A percentile compares a stretch with the other conserved stretches of the same genome.
phyloP scores from a whole-genome alignment of 305 asterid species.

The Solanum hybrid region DNA sequence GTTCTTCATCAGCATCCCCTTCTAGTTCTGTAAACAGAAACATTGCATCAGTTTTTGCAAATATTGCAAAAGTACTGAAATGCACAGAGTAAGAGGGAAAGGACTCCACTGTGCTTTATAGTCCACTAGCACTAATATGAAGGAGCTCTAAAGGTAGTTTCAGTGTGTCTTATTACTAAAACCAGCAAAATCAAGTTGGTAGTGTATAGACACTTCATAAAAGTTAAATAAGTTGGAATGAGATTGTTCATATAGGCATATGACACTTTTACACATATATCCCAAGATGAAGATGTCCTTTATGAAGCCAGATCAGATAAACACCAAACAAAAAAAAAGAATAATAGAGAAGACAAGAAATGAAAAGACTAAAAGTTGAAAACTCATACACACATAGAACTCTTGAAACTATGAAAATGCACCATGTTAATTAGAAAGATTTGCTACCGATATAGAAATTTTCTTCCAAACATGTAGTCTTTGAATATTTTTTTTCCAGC shows the following conservation, averaged over 20 bases:
- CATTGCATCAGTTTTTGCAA: background rate
- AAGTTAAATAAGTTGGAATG: background rate
- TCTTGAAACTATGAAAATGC: background rate
- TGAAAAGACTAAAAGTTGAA: background rate
- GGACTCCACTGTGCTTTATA: background rate
- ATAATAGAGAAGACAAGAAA: background rate
- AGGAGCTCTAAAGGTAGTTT: background rate
- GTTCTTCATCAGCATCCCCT: slow-evolving; percentile 74
- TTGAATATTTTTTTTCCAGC: background rate
- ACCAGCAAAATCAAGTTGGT: background rate
- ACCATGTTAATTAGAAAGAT: background rate
- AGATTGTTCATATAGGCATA: background rate
- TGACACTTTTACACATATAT: background rate
- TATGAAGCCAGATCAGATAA: background rate
- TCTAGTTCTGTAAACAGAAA: slow-evolving; percentile 58
- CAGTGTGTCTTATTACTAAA: background rate
- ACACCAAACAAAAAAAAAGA: background rate
- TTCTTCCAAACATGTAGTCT: background rate
- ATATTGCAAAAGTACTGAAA: background rate
- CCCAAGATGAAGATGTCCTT: background rate
- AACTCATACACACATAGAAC: background rate
- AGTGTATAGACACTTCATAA: background rate
- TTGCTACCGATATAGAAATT: background rate
- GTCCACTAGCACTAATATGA: background rate
- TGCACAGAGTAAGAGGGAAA: background rate